Base-by-base conservation (phyloP, 2,329 filamentous ascomycete genomes). In the Claviceps sp. region DNA sequence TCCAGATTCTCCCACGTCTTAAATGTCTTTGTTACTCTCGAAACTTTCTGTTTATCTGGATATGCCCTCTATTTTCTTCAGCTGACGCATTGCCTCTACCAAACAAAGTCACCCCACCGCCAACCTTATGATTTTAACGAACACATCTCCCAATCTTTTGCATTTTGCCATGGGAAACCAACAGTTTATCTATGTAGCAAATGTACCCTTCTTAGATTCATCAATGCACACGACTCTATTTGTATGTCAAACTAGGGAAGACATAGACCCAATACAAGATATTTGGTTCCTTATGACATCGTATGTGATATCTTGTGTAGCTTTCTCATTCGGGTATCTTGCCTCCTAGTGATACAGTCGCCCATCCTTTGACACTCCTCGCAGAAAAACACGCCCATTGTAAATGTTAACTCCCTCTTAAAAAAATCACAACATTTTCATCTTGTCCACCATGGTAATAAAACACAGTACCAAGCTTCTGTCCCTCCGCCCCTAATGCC, bases 1-100 rank as follows among this genome's bases (percentile, higher is more conserved):
- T n/a, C 55, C 60, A 16, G 62, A 56, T 20, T 54, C 59, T 37
- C 54, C 48, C 4, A 42, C 8, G n/a, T 34, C 43, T n/a, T 53
- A 3, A 41, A 48, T 16, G 20, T 14, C 5, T 37, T 26, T n/a
- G 26, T 34, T 34, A 34, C 30, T 11, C 30, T 34, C 30, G 30
- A 34, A 34, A 34, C 30, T 34, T 34, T 34, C 30, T 34, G 30
- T 11, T 34, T 4, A 11, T 34, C 30, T 34, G 30, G 30, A 34
- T 34, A 34, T 11, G 9, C 8, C 9, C 30, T 34, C 30, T 34
- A 34, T 11, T 34, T 34, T 34, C 30, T 34, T 11, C 3, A 11
- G 30, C 30, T 9, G 30, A 34, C 11, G 30, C 30, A 9, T 34
- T 11, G 30, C 30, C 30, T 34, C 30, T 11, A 34, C 30, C 9